Evolutionary conservation across 371 early-diverging fungal genomes (phyloP).

Genomic region (Mucor saturninus): DNA sequence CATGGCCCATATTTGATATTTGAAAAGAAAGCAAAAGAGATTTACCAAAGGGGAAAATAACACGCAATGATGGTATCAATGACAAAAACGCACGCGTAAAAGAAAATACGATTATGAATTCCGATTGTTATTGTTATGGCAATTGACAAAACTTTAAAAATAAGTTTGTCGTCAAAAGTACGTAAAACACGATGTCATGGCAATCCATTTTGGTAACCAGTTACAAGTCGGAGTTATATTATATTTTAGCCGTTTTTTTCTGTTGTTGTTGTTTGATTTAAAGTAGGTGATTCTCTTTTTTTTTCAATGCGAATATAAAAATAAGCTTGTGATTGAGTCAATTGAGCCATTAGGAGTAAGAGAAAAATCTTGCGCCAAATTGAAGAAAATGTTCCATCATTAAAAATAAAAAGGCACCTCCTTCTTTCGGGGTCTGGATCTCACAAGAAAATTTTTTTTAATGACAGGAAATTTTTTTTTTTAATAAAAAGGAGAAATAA

Average conservation of each 20-base stretch:
- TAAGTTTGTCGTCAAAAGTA: neutral
- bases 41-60: neutral
- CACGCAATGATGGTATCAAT: neutral
- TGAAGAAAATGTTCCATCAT: too few species aligned
- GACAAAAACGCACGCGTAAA: too few species aligned
- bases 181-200: conserved; percentile 16
- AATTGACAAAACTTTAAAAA: conserved; percentile 3
- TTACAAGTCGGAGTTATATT: neutral
- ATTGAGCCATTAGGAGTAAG: neutral
- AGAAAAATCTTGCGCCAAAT: neutral
- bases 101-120: too few species aligned
- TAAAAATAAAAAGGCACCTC: neutral
- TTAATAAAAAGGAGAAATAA: neutral
- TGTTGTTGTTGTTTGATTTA: too few species aligned
- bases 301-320: neutral
- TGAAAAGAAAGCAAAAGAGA: too few species aligned
- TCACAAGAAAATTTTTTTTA: conserved; percentile 1
- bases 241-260: neutral
- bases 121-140: neutral
- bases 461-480: conserved; percentile 5
- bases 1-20: too few species aligned
- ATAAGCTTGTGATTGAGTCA: neutral
- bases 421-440: conserved; percentile 6
- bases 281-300: neutral
- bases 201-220: neutral